Conservation (phyloP, 2,329 filamentous ascomycete genomes). For the Aureobasidium pullulans region DNA sequence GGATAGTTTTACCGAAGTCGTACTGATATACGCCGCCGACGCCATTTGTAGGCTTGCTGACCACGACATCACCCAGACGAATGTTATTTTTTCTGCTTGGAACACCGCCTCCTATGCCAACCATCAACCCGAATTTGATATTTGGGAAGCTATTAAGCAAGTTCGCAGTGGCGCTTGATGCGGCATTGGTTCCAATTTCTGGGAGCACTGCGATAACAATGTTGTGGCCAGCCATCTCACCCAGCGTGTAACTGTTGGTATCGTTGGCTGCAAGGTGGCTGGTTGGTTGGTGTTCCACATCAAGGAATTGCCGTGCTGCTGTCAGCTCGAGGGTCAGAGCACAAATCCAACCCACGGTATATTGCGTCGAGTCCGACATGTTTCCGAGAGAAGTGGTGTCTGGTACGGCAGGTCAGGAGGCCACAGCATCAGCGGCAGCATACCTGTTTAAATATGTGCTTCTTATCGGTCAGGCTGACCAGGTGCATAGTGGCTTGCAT, state of each 20-base stretch:
- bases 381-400: too few species aligned
- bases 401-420: too few species aligned
- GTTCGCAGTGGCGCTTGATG: slow-evolving; percentile 19
- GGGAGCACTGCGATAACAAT: slow-evolving; percentile 25
- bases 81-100: slow-evolving; percentile 16
- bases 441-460: too few species aligned
- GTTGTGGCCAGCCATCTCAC: slow-evolving; percentile 26
- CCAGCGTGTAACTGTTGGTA: slow-evolving; percentile 25
- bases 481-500: too few species aligned
- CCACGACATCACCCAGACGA: slow-evolving; percentile 22
- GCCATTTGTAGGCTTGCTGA: slow-evolving; percentile 17
- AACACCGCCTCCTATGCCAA: slow-evolving; percentile 20
- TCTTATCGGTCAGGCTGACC: too few species aligned
- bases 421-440: too few species aligned
- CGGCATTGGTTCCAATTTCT: slow-evolving; percentile 17
- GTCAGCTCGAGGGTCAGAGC: slow-evolving; percentile 32
- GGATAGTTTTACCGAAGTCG: too few species aligned
- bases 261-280: slow-evolving; percentile 8
- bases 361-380: slow-evolving; percentile 17
- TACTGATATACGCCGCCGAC: too few species aligned
- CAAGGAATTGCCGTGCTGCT: slow-evolving; percentile 34
- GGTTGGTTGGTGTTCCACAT: slow-evolving; percentile 29
- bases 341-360: slow-evolving; percentile 42
- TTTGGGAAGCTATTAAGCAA: slow-evolving; percentile 17
- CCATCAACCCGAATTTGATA: slow-evolving; percentile 17